Evolutionary conservation across 371 early-diverging fungal genomes (phyloP), one percentile per base, ranked within the genome.

Genomic region (Mucor plumbeus): DNA sequence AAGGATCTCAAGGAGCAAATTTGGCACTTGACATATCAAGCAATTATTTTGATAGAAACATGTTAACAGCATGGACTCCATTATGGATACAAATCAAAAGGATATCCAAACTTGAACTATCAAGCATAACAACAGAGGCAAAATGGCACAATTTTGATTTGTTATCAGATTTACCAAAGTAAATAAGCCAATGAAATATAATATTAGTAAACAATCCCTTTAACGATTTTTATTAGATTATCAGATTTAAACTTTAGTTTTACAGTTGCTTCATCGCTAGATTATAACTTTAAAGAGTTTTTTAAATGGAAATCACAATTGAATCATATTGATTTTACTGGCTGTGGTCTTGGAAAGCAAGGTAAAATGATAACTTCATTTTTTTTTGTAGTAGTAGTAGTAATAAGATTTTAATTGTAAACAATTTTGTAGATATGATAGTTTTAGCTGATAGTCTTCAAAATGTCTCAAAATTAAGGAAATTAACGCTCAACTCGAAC

Each of bases 41-140:
- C 17, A 77, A 72, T 36, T 60, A 68, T 14, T 75, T 75, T 57
- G 47, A 67, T 35, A 13, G 34, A 10, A 61, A 73, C 21, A 71
- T 69, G 71, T 33, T 68, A 5, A 55, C 57, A 5, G 34, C 65
- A 19, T 70, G 70, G 73, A 71, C 71, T 7, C 34, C 15, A 4
- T 14, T 66, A 34, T 59, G 61, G 55, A 26, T 15, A 7, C 14
- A 47, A 5, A 0, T 68, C 1, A 43, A 50, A 19, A 36, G 68
- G 11, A 43, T 68, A 34, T 50, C 63, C 1, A 35, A 33, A n/a
- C 55, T 73, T 1, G 43, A 65, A 14, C 14, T 73, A 55, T 50
- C 69, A 0, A 65, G 69, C 31, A 48, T 73, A 17, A 39, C 66
- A 38, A 65, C 69, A 38, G 69, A 73, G 59, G 50, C 36, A 19